phyloP scores from a whole-genome alignment of 148 eudicot genomes.

The Silene conica region DNA sequence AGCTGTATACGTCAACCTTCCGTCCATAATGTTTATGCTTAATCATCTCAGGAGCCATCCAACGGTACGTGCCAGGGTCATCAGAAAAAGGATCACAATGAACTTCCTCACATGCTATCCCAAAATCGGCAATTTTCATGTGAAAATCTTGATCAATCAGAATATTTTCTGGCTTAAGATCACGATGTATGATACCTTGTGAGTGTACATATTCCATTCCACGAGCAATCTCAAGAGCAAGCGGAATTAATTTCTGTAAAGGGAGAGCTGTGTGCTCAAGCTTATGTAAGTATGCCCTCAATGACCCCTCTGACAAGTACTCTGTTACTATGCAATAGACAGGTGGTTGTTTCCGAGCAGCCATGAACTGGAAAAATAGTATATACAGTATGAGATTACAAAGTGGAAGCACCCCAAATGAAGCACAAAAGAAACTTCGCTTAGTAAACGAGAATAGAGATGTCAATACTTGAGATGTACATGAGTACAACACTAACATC shows the following conservation, averaged over 20 bases:
- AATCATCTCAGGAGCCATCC: conserved; percentile 99
- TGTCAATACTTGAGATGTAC: too few species aligned
- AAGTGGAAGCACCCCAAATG: background rate
- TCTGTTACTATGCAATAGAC: conserved; percentile 72
- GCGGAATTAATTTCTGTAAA: conserved; percentile 41
- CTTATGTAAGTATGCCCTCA: conserved; percentile 83
- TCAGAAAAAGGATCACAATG: conserved; percentile 67
- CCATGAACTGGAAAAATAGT: conserved; percentile 57
- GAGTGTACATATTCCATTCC: conserved; percentile 94
- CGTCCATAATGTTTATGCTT: conserved; percentile 65
- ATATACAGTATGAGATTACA: background rate
- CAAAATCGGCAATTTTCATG: conserved; percentile 90
- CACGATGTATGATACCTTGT: conserved; percentile 89
- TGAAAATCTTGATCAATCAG: conserved; percentile 58
- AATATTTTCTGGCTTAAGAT: conserved; percentile 86
- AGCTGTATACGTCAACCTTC: conserved; percentile 88
- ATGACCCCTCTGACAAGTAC: conserved; percentile 74
- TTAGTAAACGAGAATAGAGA: too few species aligned
- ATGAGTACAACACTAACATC: background rate
- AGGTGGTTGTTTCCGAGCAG: conserved; percentile 75
- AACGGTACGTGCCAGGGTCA: conserved; percentile 93
- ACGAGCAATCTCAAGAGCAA: conserved; percentile 76
- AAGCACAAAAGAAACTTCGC: too few species aligned
- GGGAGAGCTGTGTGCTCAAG: conserved; percentile 62
- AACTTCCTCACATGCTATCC: conserved; percentile 84